phyloP scores from a whole-genome alignment of 2,329 filamentous ascomycete species.

The Aureobasidium lini region DNA sequence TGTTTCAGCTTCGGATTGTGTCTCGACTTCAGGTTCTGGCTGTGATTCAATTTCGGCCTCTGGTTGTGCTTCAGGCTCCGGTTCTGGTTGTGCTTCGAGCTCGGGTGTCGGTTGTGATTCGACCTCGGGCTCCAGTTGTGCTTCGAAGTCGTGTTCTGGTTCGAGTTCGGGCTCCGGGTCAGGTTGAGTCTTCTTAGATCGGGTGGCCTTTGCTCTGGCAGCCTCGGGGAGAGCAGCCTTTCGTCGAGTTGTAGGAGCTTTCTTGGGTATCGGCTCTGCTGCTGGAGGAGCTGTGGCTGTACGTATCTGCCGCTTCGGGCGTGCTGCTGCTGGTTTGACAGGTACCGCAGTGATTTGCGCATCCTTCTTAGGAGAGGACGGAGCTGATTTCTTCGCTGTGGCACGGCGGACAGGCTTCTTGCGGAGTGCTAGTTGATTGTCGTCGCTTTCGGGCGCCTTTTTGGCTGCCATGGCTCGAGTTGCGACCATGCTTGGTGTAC shows the following conservation, averaged over 20 bases:
- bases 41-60: not conserved
- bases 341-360: not conserved
- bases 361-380: not conserved
- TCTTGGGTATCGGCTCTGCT: not conserved
- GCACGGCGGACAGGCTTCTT: conserved; percentile 30
- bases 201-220: not conserved
- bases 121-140: not conserved
- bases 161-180: not conserved
- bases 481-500: conserved; percentile 26
- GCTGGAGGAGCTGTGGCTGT: not conserved
- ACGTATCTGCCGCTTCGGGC: conserved; percentile 15
- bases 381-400: conserved; percentile 18
- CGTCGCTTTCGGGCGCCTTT: conserved; percentile 19
- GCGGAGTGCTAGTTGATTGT: conserved; percentile 18
- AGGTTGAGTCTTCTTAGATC: not conserved
- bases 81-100: not conserved
- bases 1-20: not conserved
- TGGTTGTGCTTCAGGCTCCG: not conserved
- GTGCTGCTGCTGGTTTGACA: conserved; percentile 11
- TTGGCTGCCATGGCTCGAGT: conserved; percentile 28
- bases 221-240: conserved; percentile 3
- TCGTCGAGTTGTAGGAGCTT: not conserved
- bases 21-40: not conserved
- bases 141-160: not conserved
- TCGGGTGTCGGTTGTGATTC: not conserved